phyloP scores from a whole-genome alignment of 106 monocot species.

The Platanthera guangdongensis region DNA sequence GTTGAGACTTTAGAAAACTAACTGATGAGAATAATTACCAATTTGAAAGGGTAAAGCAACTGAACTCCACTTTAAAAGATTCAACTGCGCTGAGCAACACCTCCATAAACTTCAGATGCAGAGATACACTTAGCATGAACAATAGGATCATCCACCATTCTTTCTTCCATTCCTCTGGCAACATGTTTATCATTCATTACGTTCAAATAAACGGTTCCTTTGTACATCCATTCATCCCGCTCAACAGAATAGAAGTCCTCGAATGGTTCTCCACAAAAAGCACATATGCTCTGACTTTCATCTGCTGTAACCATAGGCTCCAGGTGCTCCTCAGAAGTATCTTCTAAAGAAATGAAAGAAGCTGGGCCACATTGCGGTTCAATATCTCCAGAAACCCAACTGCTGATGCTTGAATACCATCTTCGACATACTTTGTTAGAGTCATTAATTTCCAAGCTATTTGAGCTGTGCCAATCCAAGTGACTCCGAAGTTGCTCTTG shows the following conservation, averaged over 20 bases:
- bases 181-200: constrained; percentile 11
- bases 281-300: constrained; percentile 81
- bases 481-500: constrained; percentile 43
- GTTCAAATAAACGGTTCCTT: constrained; percentile 53
- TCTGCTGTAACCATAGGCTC: constrained; percentile 84
- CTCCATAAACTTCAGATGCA: constrained; percentile 9
- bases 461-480: constrained; percentile 45
- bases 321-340: constrained; percentile 14
- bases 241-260: constrained; percentile 63
- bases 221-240: constrained; percentile 92
- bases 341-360: constrained; percentile 7
- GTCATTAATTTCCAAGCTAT: constrained; percentile 9
- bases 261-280: constrained; percentile 84
- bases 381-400: constrained; percentile 22
- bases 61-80: neutral
- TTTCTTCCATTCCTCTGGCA: constrained; percentile 5
- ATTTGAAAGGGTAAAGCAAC: neutral
- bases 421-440: constrained; percentile 27
- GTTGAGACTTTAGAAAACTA: neutral
- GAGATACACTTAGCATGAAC: constrained; percentile 69
- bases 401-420: constrained; percentile 41
- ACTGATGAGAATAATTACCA: neutral
- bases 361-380: constrained; percentile 5
- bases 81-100: constrained; percentile 4
- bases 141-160: constrained; percentile 23